phyloP scores from a whole-genome alignment of 179 eudicot genomes.

The Vitellaria paradoxa region DNA sequence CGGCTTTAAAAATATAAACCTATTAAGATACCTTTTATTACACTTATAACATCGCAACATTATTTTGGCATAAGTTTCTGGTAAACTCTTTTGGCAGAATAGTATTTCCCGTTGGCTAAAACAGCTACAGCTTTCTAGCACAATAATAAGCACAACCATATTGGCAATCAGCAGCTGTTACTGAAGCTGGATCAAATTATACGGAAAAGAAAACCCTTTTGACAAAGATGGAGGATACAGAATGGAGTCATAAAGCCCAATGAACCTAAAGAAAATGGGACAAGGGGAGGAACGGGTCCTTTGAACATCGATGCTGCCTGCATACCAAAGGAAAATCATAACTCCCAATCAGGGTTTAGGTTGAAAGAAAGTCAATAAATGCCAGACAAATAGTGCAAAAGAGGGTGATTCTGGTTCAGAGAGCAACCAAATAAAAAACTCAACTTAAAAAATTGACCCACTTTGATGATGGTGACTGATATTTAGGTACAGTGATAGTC shows the following conservation, averaged over 20 bases:
- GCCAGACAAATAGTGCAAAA: neutral
- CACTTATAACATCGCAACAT: too few relatives aligned
- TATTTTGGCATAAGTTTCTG: too few relatives aligned
- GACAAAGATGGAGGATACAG: slow-evolving; percentile 62
- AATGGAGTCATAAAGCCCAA: slow-evolving; percentile 98
- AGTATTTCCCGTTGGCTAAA: too few relatives aligned
- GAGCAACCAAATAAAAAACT: neutral
- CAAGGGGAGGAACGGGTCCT: slow-evolving; percentile 95
- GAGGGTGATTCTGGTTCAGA: neutral
- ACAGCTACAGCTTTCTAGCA: slow-evolving; percentile 5
- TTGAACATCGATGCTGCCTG: slow-evolving; percentile 98
- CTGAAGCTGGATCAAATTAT: neutral
- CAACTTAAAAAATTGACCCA: neutral
- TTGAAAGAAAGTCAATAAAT: neutral
- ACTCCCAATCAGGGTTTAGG: neutral
- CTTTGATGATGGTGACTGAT: neutral
- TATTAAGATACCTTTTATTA: too few relatives aligned
- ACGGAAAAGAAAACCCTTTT: neutral
- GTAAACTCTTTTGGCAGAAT: too few relatives aligned
- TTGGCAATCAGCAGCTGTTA: neutral
- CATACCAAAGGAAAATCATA: slow-evolving; percentile 21
- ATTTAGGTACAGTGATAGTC: neutral
- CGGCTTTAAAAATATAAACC: too few relatives aligned
- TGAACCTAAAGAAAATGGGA: slow-evolving; percentile 93
- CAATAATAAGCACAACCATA: neutral